These are phyloP conservation scores for Nothomitra cinnamomea DNA, from an alignment of 2,329 filamentous ascomycete genomes.

Conservation along the genomic window DNA sequence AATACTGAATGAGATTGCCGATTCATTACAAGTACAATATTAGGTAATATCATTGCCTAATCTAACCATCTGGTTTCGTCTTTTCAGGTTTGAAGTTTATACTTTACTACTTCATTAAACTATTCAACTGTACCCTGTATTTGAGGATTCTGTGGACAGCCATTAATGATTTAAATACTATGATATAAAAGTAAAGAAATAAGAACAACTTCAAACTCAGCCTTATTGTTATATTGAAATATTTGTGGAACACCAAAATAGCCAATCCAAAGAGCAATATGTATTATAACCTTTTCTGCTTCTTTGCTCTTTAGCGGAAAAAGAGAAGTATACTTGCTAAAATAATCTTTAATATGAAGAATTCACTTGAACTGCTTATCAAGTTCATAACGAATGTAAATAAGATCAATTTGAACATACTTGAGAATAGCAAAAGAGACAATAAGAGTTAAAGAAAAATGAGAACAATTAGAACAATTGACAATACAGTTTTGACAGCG, in stretches of 20 bases:
- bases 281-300: not conserved
- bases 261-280: not conserved
- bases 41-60: not conserved
- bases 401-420: constrained; percentile 10
- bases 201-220: not conserved
- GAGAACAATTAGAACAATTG: too few species aligned
- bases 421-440: constrained; percentile 1
- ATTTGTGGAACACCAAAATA: not conserved
- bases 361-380: constrained; percentile 10
- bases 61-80: not conserved
- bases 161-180: not conserved
- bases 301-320: not conserved
- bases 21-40: not conserved
- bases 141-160: not conserved
- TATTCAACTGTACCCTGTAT: not conserved
- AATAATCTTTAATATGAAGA: constrained; percentile 11
- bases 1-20: not conserved
- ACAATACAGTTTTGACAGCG: too few species aligned
- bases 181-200: not conserved
- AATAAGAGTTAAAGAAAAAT: constrained; percentile 2
- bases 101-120: not conserved
- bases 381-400: constrained; percentile 9
- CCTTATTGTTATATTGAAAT: not conserved
- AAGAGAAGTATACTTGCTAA: constrained; percentile 1
- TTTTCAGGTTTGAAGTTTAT: not conserved